These are phyloP conservation scores for Pythium aristosporum DNA, from an alignment of 352 stramenopile species.

Conservation along the genomic window DNA sequence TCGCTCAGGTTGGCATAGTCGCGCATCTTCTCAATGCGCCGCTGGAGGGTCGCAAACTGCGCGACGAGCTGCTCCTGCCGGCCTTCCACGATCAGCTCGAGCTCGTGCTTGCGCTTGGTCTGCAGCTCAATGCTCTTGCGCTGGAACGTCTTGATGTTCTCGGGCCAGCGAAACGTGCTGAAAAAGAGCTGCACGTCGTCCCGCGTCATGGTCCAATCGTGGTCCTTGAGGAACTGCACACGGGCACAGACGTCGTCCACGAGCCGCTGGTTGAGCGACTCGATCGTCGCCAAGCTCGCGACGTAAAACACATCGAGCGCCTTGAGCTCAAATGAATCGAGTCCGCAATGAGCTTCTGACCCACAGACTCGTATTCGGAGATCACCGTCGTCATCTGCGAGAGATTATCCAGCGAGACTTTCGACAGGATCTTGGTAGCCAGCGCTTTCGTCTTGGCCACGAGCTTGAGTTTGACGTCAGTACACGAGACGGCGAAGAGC, in stretches of 20 bases:
- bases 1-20: conserved; percentile 86
- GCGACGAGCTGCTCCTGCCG: conserved; percentile 84
- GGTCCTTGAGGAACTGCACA: conserved; percentile 88
- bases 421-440: conserved; percentile 65
- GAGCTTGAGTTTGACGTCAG: conserved; percentile 87
- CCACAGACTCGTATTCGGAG: conserved; percentile 87
- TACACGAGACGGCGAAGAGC: conserved; percentile 88
- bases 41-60: conserved; percentile 76
- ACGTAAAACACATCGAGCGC: conserved; percentile 84
- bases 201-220: conserved; percentile 82
- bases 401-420: conserved; percentile 84
- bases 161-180: conserved; percentile 89
- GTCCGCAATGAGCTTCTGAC: conserved; percentile 83
- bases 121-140: conserved; percentile 91
- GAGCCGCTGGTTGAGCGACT: conserved; percentile 71
- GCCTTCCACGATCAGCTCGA: conserved; percentile 88
- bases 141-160: conserved; percentile 90
- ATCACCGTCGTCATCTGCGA: conserved; percentile 87
- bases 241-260: conserved; percentile 71
- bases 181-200: conserved; percentile 92
- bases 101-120: conserved; percentile 85
- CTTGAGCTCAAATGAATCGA: conserved; percentile 91
- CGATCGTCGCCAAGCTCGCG: conserved; percentile 69
- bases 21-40: conserved; percentile 90
- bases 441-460: conserved; percentile 71